Conservation (phyloP, 805 yeast species). For the Hanseniaspora mollemarum region DNA sequence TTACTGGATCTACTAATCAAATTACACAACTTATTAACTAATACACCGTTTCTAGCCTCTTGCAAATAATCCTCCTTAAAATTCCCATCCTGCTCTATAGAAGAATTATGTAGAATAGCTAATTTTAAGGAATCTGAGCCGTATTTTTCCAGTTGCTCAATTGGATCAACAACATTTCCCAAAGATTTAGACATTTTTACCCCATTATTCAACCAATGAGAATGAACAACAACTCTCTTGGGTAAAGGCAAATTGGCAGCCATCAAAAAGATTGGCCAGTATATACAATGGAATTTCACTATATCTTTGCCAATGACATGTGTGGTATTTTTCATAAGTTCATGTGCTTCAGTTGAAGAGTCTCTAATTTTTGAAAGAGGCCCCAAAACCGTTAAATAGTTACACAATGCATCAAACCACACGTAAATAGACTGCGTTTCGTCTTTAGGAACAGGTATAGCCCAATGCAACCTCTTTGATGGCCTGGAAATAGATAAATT, state of each 20-base stretch:
- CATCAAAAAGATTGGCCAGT: conserved; percentile 86
- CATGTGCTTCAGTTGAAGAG: conserved; percentile 19
- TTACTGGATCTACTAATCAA: conserved; percentile 58
- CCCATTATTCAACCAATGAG: conserved; percentile 89
- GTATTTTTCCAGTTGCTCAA: conserved; percentile 47
- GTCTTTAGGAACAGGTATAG: conserved; percentile 77
- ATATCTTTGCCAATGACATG: conserved; percentile 92
- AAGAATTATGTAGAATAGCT: conserved; percentile 64
- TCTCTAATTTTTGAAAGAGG: conserved; percentile 33
- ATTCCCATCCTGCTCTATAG: conserved; percentile 66
- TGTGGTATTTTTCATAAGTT: conserved; percentile 35
- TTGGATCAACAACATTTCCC: conserved; percentile 91
- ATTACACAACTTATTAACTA: conserved; percentile 77
- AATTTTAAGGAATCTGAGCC: conserved; percentile 68
- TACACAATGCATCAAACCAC: conserved; percentile 91
- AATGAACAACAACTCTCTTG: conserved; percentile 67
- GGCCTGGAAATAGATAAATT: conserved; percentile 90
- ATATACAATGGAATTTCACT: conserved; percentile 72
- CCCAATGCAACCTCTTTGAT: conserved; percentile 68
- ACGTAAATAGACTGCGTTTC: conserved; percentile 73
- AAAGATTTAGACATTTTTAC: conserved; percentile 84
- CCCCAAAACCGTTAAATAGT: conserved; percentile 66
- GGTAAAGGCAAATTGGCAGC: conserved; percentile 72
- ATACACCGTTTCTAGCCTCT: conserved; percentile 41
- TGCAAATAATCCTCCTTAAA: conserved; percentile 50